These are phyloP conservation scores for Bonia amplexicaulis DNA, from an alignment of 176 grass and related monocot genomes.

Conservation along the genomic window DNA sequence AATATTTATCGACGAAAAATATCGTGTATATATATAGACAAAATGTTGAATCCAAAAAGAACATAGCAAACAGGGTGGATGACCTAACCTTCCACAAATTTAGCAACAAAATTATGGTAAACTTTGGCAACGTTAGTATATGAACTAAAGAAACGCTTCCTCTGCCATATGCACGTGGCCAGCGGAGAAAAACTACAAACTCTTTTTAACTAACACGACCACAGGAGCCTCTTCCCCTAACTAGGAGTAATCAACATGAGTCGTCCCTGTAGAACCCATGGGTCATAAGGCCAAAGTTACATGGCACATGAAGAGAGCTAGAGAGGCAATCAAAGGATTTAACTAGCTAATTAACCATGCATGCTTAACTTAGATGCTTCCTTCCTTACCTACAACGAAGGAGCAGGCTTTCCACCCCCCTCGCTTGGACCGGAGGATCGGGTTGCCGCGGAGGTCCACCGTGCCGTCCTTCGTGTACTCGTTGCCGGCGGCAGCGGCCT, in stretches of 20 bases:
- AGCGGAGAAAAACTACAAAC: neutral
- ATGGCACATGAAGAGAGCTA: neutral
- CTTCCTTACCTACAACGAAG: slow-evolving; percentile 70
- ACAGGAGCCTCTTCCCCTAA: neutral
- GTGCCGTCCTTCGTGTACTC: slow-evolving; percentile 85
- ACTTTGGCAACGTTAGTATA: no score
- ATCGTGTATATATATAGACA: neutral
- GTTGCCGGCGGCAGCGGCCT: slow-evolving; percentile 8
- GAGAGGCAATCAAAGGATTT: neutral
- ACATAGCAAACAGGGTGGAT: no score
- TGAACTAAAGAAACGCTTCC: no score
- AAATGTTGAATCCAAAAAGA: neutral
- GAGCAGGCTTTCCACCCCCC: slow-evolving; percentile 89
- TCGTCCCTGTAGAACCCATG: neutral
- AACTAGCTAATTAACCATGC: neutral
- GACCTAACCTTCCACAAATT: no score
- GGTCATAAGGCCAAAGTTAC: neutral
- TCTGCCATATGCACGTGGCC: neutral
- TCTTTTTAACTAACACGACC: neutral
- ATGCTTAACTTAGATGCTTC: neutral
- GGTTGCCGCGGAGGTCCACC: slow-evolving; percentile 79
- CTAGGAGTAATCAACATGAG: neutral
- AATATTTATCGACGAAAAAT: no score
- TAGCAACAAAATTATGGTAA: no score
- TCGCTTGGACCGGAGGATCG: slow-evolving; percentile 64